Evolutionary conservation across 2,329 filamentous ascomycete genomes (phyloP).

Genomic region (Alternaria consortialis): DNA sequence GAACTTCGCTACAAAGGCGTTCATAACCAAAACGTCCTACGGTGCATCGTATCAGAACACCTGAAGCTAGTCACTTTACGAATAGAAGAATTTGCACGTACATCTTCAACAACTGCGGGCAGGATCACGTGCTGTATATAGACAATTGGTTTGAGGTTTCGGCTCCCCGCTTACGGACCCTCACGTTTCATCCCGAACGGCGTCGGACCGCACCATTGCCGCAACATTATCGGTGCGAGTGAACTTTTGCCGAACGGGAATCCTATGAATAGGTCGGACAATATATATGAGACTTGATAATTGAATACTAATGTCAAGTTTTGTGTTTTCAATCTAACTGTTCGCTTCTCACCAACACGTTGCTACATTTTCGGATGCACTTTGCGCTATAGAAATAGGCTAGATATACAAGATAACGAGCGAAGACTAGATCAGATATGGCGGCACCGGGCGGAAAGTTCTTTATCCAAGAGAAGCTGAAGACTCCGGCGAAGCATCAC

Average conservation of each 20-base stretch:
- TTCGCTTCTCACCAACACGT: background rate
- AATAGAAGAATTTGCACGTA: background rate
- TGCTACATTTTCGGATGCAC: background rate
- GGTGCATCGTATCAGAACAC: slow-evolving; percentile 35
- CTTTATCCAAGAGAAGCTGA: slow-evolving; percentile 59
- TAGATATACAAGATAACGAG: background rate
- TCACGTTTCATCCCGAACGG: slow-evolving; percentile 3
- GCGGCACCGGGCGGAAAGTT: slow-evolving; percentile 53
- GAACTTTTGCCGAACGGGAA: slow-evolving; percentile 2
- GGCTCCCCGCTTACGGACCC: slow-evolving; percentile 21
- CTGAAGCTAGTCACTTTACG: slow-evolving; percentile 39
- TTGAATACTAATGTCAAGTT: background rate
- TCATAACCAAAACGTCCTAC: slow-evolving; percentile 5
- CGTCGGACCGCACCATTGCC: slow-evolving; percentile 10
- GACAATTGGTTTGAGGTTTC: slow-evolving; percentile 5
- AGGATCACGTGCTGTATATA: background rate
- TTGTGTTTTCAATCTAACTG: background rate
- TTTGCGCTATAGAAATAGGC: background rate
- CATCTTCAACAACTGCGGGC: background rate
- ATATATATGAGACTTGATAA: background rate
- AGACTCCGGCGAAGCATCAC: slow-evolving; percentile 55
- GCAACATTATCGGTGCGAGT: background rate
- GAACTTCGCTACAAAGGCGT: slow-evolving; percentile 35
- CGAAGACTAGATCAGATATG: slow-evolving; percentile 38
- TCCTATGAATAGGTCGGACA: background rate